Conservation (phyloP, 192 early-diverging fungal genomes). For the Haplosporangium gracile region DNA sequence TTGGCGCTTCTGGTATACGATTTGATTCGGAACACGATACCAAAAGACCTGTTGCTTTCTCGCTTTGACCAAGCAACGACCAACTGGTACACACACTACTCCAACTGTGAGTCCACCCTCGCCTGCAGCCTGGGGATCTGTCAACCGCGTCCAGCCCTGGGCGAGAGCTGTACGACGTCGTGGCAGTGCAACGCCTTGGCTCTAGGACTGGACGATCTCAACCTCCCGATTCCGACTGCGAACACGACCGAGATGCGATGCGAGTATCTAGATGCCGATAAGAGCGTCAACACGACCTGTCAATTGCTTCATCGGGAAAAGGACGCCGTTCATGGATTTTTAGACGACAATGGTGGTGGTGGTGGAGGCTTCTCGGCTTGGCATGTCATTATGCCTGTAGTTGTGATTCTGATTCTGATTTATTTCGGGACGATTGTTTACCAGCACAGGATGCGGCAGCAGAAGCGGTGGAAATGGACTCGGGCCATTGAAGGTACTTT, state of each 20-base stretch:
- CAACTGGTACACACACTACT: slow-evolving; percentile 42
- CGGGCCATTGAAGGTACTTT: slow-evolving; percentile 31
- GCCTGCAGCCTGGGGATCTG: slow-evolving; percentile 27
- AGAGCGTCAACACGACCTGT: slow-evolving; percentile 37
- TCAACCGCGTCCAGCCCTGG: slow-evolving; percentile 19
- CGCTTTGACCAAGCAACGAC: slow-evolving; percentile 25
- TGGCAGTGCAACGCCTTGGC: slow-evolving; percentile 50
- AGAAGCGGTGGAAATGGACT: slow-evolving; percentile 44
- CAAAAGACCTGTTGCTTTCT: slow-evolving; percentile 36
- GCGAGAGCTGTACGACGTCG: slow-evolving; percentile 34
- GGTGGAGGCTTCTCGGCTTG: slow-evolving; percentile 30
- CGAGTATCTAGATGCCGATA: slow-evolving; percentile 32
- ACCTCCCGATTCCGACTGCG: slow-evolving; percentile 29
- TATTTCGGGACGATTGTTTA: slow-evolving; percentile 43
- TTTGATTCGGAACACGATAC: slow-evolving; percentile 30
- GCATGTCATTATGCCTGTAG: slow-evolving; percentile 41
- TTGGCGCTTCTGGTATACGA: slow-evolving; percentile 46
- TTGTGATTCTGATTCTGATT: slow-evolving; percentile 15
- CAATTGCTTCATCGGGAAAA: slow-evolving; percentile 25
- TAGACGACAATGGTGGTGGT: background rate
- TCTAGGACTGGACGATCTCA: slow-evolving; percentile 44
- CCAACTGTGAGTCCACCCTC: slow-evolving; percentile 37
- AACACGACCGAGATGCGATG: slow-evolving; percentile 44
- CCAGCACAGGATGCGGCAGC: slow-evolving; percentile 26
- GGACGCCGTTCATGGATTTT: background rate